phyloP scores from a whole-genome alignment of 1,284 basidiomycete genomes.

The Anthracocystis panici-leucophaei region DNA sequence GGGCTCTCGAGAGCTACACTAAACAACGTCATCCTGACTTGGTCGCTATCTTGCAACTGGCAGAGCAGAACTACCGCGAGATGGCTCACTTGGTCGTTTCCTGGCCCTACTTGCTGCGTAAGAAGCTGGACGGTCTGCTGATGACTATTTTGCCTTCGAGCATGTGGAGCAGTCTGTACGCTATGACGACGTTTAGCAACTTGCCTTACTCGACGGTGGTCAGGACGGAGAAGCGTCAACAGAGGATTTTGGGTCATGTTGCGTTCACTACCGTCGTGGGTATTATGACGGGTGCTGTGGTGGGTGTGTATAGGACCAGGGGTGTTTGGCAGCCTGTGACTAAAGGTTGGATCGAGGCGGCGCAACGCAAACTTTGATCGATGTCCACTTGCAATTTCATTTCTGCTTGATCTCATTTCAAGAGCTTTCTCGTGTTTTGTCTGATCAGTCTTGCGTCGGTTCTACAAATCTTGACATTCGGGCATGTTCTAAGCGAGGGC shows the following conservation, averaged over 20 bases:
- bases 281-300: slow-evolving; percentile 5
- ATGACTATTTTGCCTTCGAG: slow-evolving; percentile 77
- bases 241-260: slow-evolving; percentile 30
- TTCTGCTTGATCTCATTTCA: neutral
- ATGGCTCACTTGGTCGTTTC: slow-evolving; percentile 94
- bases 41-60: slow-evolving; percentile 87
- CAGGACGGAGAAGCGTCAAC: slow-evolving; percentile 77
- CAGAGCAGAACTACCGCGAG: slow-evolving; percentile 94
- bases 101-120: slow-evolving; percentile 82
- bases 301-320: slow-evolving; percentile 30
- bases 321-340: slow-evolving; percentile 37
- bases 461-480: too few relatives aligned
- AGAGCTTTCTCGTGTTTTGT: too few relatives aligned
- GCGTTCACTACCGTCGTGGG: slow-evolving; percentile 12
- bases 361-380: slow-evolving; percentile 16
- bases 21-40: slow-evolving; percentile 85
- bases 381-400: too few relatives aligned
- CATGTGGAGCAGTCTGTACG: slow-evolving; percentile 92
- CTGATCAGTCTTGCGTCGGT: too few relatives aligned
- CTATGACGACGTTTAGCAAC: slow-evolving; percentile 97
- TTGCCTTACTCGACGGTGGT: slow-evolving; percentile 84
- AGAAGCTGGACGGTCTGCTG: slow-evolving; percentile 78
- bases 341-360: slow-evolving; percentile 16
- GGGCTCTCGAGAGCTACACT: slow-evolving; percentile 82
- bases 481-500: too few relatives aligned